Evolutionary conservation across 345 rosid genomes (phyloP).

Genomic region (Populus pruinosa): DNA sequence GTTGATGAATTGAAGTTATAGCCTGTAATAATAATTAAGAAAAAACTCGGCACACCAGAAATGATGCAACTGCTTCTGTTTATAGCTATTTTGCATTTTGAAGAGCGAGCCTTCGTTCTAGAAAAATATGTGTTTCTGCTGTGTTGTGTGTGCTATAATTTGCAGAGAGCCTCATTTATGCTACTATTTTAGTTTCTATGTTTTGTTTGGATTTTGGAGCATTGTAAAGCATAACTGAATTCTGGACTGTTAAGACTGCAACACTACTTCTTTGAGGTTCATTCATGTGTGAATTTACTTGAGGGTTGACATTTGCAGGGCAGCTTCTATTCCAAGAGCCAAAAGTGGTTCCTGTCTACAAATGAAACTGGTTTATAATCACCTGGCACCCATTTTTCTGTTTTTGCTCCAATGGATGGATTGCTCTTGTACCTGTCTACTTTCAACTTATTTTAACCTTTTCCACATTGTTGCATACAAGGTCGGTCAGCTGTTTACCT

Average conservation of each 20-base stretch:
- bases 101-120: not conserved
- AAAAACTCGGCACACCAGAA: not conserved
- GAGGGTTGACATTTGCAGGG: conserved; percentile 20
- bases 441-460: conserved; percentile 16
- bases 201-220: not conserved
- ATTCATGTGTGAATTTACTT: not conserved
- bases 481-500: conserved; percentile 9
- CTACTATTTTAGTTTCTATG: not conserved
- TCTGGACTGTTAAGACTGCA: not conserved
- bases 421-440: conserved; percentile 21
- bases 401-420: conserved; percentile 29
- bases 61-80: not conserved
- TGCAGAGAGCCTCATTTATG: not conserved
- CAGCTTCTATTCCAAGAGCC: conserved; percentile 25
- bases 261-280: not conserved
- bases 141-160: not conserved
- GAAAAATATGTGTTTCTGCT: not conserved
- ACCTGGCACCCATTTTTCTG: conserved; percentile 22
- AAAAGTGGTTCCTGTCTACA: conserved; percentile 28
- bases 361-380: conserved; percentile 29
- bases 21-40: too few species aligned
- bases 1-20: too few species aligned
- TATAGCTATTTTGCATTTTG: not conserved
- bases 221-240: not conserved
- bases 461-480: conserved; percentile 21